Evolutionary conservation across 1,139 yeast genomes (phyloP), one percentile per base, ranked within the genome.

Genomic region (Geotrichum phurueaensis): DNA sequence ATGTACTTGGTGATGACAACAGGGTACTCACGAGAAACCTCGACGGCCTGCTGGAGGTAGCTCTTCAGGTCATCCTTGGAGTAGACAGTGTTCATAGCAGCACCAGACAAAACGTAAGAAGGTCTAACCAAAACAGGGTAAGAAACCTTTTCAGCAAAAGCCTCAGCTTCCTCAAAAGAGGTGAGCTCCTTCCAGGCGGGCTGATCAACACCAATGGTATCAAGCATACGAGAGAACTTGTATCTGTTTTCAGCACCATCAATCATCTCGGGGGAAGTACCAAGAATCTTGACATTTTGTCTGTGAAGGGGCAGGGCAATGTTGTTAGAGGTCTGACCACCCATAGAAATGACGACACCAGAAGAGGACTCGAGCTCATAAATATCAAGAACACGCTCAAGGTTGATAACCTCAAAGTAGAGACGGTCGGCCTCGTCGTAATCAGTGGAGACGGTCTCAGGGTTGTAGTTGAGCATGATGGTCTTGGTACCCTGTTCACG

Each of bases 181-280:
- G 96, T 86, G 69, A 94, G 83, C 77, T 94, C 99, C 76, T 89
- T 90, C 99, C 99, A 94, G 66, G 89, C 87, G 51, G 99, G 99
- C 80, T 94, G 99, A 75, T 91, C 98, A 68, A 94, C 89, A 47
- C 85, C 84, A 73, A 94, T 89, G 54, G 94, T 85, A 74, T 94
- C 99, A 73, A 94, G 82, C 70, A 94, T 92, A 64, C 90, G 88
- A 33, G 98, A 92, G 77, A 94, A 94, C 80, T 94, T 92, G 79
- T 94, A 97, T 80, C 99, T 89, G 78, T 94, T 96, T 80, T 94
- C 99, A 62, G 99, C 99, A 74, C 86, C 86, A 78, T 94, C 99
- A 71, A 94, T 94, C 75, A 90, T 96, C 74, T 85, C 88, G 57
- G 99, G 99, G 72, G 89, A 82, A 57, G 99, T 94, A 73, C 99